Evolutionary conservation across 176 grass and related monocot species (phyloP).

Genomic region (Phoenix dactylifera): DNA sequence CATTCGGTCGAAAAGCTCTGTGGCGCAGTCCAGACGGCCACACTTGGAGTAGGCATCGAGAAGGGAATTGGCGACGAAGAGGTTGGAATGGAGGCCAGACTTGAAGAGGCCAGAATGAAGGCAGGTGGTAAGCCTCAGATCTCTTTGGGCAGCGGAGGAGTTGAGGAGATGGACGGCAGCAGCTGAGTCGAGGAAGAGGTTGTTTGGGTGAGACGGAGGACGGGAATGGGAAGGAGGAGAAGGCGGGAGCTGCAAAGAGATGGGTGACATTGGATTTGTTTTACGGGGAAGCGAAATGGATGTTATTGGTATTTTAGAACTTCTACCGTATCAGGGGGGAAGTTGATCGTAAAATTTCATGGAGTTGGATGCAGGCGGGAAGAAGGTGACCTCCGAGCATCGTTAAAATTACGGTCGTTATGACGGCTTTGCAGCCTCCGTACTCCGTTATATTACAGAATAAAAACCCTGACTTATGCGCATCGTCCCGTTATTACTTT

Average conservation of each 20-base stretch:
- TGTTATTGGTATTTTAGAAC: not conserved
- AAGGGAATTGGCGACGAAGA: constrained; percentile 17
- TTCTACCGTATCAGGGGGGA: too few species aligned
- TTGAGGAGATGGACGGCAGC: constrained; percentile 30
- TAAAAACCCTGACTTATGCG: too few species aligned
- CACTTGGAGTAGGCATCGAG: constrained; percentile 18
- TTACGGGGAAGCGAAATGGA: not conserved
- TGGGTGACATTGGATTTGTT: not conserved
- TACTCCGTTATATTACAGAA: too few species aligned
- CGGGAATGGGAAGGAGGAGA: not conserved
- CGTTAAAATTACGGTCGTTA: too few species aligned
- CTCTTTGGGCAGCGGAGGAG: constrained; percentile 22
- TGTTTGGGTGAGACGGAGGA: too few species aligned
- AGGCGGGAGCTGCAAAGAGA: not conserved
- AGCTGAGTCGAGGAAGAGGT: constrained; percentile 3
- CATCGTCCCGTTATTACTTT: too few species aligned
- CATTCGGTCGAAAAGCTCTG: constrained; percentile 48
- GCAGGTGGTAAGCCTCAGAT: constrained; percentile 8
- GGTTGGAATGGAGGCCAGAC: constrained; percentile 12
- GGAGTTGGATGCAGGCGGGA: too few species aligned
- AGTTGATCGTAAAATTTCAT: too few species aligned
- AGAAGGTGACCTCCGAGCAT: too few species aligned
- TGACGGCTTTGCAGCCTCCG: too few species aligned
- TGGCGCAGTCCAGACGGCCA: constrained; percentile 30
- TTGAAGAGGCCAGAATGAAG: constrained; percentile 37